phyloP scores from a whole-genome alignment of 2,329 filamentous ascomycete species.

The Xylariaceae sp. region DNA sequence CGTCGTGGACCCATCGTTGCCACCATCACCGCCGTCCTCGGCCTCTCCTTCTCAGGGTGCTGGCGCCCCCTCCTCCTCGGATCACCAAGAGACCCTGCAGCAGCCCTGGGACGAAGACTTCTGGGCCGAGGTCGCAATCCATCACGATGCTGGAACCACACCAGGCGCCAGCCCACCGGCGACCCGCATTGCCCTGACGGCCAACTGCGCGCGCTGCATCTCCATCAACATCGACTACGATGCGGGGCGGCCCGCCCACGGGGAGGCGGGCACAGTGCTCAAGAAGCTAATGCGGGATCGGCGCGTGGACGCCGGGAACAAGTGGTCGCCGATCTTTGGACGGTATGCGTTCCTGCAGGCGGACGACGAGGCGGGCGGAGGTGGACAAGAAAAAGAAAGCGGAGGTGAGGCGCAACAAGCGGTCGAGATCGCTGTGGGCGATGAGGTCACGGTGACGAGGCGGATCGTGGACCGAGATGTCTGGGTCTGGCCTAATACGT shows the following conservation, averaged over 20 bases:
- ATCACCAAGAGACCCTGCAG: not conserved
- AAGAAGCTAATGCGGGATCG: constrained; percentile 69
- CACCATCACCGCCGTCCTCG: not conserved
- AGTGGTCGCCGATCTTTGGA: constrained; percentile 68
- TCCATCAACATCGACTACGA: constrained; percentile 69
- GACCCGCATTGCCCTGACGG: constrained; percentile 52
- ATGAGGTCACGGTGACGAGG: constrained; percentile 49
- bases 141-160: not conserved
- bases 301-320: constrained; percentile 63
- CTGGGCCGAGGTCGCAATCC: constrained; percentile 60
- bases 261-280: constrained; percentile 56
- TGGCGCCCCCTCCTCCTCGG: no score
- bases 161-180: constrained; percentile 1
- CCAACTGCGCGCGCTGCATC: constrained; percentile 65
- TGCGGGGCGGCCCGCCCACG: constrained; percentile 55
- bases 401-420: constrained; percentile 15
- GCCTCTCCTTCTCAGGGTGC: not conserved
- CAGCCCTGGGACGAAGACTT: constrained; percentile 65
- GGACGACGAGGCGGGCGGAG: constrained; percentile 32
- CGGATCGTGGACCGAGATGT: constrained; percentile 47
- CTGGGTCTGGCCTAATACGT: constrained; percentile 43
- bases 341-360: constrained; percentile 60
- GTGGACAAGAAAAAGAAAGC: constrained; percentile 2
- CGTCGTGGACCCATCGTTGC: constrained; percentile 48
- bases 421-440: constrained; percentile 45